Base-by-base conservation (phyloP, 257 asterid genomes). In the Orobanche coerulescens region DNA sequence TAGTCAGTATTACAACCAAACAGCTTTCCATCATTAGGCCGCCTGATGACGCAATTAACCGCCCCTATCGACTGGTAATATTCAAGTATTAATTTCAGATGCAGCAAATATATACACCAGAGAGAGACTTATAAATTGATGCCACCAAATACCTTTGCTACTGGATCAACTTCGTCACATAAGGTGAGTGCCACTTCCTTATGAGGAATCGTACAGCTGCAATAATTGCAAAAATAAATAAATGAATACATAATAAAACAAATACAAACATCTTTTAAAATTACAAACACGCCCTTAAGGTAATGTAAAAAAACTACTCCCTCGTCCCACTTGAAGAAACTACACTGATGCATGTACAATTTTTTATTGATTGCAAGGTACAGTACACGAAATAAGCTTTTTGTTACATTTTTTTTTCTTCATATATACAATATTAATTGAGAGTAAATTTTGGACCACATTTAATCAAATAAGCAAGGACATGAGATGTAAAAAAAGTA, bases 1-100 rank as follows among this genome's bases (percentile, higher is more conserved):
- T 89, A 84, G 81, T 89, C 99, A 46, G 99, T 89, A 64, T 93
- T 93, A 73, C 87, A 89, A 60, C 97, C 99, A 74, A 78, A 86
- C 69, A 93, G 75, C 81, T 83, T 89, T 58, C 97, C 99, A 54
- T 86, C 85, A 13, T 54, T 58, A 33, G 87, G 84, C 51, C 72
- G 78, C 62, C 92, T 78, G 69, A 84, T 58, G 26, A 89, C 33
- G 74, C 94, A 83, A 79, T 92, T 92, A 51, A 86, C 95, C 1
- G 97, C 99, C 70, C 97, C 99, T 64, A 89, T 93, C 7, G 86
- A 77, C 97, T 93, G 85, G 61, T 24, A 55, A 68, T 31, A 62
- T 60, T 69, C 50, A 58, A 50, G 69, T 69, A 64, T 46, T 25
- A 34, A 6, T 52, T 31, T 48, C 13, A 66, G 74, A 58, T 53